Percentiles rank a stretch among this genome's conserved stretches.
Evolutionary conservation across 768 basidiomycete genomes (phyloP).

Genomic region (Boletus sp.): DNA sequence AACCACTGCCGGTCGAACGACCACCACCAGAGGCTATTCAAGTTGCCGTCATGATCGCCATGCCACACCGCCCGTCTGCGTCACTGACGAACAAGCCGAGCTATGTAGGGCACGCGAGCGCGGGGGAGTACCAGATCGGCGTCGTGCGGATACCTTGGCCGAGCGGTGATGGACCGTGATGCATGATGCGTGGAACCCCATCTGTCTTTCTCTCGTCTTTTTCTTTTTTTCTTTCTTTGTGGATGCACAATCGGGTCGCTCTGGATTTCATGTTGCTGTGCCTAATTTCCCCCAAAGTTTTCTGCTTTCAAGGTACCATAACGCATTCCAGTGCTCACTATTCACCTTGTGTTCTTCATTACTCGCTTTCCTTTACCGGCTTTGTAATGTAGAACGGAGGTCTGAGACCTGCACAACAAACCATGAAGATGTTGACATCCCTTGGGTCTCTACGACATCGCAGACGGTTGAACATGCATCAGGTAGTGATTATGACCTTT

Average conservation of each 20-base stretch:
- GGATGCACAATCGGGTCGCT: not conserved
- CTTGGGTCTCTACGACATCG: not conserved
- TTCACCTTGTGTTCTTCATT: not conserved
- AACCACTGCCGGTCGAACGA: constrained; percentile 9
- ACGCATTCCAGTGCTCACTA: not conserved
- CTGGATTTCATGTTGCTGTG: not conserved
- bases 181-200: not conserved
- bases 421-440: not conserved
- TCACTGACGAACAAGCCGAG: not conserved
- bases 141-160: constrained; percentile 39
- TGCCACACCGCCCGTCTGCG: constrained; percentile 36
- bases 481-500: not conserved
- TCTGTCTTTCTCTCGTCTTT: not conserved
- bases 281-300: too few species aligned
- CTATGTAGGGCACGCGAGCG: constrained; percentile 8
- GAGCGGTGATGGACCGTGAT: constrained; percentile 11
- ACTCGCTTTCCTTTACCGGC: not conserved
- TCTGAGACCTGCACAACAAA: not conserved
- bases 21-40: constrained; percentile 30
- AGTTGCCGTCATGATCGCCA: constrained; percentile 45
- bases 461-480: not conserved
- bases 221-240: not conserved
- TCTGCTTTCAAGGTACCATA: not conserved
- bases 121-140: constrained; percentile 46
- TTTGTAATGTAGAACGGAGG: constrained; percentile 10